Percentiles rank a stretch among this genome's conserved stretches.
These are phyloP conservation scores for Begonia fuchsioides DNA, from an alignment of 306 rosid genomes.

Conservation along the genomic window DNA sequence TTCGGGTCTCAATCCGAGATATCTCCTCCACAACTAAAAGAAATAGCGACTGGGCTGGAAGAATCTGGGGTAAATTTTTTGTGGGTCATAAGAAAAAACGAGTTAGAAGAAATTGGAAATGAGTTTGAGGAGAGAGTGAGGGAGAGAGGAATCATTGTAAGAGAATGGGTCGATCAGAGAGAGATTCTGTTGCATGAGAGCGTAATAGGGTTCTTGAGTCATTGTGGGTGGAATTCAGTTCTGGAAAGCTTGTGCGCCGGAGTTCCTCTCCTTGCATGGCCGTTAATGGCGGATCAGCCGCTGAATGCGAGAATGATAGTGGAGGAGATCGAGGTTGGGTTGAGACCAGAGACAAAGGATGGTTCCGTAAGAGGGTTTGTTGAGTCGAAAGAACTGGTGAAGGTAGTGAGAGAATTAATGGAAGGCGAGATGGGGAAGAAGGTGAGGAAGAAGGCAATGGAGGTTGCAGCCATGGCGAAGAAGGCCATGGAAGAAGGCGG, in stretches of 20 bases:
- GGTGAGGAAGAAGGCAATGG: slow-evolving; percentile 20
- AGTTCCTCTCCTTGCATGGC: slow-evolving; percentile 39
- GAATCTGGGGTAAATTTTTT: slow-evolving; percentile 20
- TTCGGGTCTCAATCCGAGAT: slow-evolving; percentile 33
- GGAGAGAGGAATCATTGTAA: slow-evolving; percentile 27
- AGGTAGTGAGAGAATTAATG: slow-evolving; percentile 26
- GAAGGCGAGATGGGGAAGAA: slow-evolving; percentile 23
- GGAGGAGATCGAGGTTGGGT: slow-evolving; percentile 32
- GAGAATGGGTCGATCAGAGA: slow-evolving; percentile 37
- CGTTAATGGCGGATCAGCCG: slow-evolving; percentile 31
- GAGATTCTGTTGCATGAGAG: slow-evolving; percentile 26
- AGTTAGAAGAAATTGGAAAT: neutral
- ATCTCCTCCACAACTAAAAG: slow-evolving; percentile 15
- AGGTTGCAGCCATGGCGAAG: slow-evolving; percentile 19
- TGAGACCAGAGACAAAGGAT: slow-evolving; percentile 18
- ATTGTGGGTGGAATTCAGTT: slow-evolving; percentile 48
- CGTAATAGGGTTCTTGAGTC: slow-evolving; percentile 37
- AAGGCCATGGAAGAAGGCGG: slow-evolving; percentile 28
- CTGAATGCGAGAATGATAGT: slow-evolving; percentile 33
- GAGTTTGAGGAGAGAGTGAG: slow-evolving; percentile 28
- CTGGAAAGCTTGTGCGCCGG: slow-evolving; percentile 30
- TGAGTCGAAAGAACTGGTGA: slow-evolving; percentile 19
- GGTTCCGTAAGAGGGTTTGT: slow-evolving; percentile 21
- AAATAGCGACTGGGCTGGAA: slow-evolving; percentile 29
- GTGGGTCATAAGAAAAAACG: slow-evolving; percentile 21